Base-by-base conservation (phyloP, 768 basidiomycete genomes). In the Pleurotus pulmonarius region DNA sequence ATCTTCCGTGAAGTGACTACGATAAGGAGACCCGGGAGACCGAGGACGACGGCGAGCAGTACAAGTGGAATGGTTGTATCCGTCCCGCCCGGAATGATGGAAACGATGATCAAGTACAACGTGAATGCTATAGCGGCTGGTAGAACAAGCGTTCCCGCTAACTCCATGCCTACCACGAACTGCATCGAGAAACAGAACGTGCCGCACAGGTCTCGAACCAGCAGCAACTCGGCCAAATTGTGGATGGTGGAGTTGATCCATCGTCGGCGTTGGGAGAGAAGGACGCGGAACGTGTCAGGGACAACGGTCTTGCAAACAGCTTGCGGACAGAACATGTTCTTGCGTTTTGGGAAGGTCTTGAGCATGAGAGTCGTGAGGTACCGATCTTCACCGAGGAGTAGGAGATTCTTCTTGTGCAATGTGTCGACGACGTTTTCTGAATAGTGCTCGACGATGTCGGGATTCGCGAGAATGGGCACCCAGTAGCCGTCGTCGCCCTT, bases 161-260 rank as follows among this genome's bases (percentile, higher is more conserved):
- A 78, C 69, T 99, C 97, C 95, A 99, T 99, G 69, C 90, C 94
- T 37, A 96, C 93, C 62, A 98, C 94, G 67, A 98, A 98, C 77
- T 97, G 95, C 96, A 98, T 98, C 9, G 93, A 95, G 83, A 99
- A 98, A 77, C 97, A 99, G 87, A 98, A 99, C 2, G 95, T 98
- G 46, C 97, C 97, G 63, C 96, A 99, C n/a, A 98, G 84, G 70
- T 99, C 97, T 20, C 95, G 86, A 22, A 99, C 96, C 49, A 98
- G 81, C 29, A 98, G 73, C 57, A 99, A 79, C 68, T 98, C 96
- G n/a, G 90, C 88, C 43, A 98, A 77, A 65, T 99, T 99, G 76
- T 99, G 97, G 39, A 98, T 87, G 0, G 96, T 99, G 56, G 95
- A 98, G 75, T 98, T 99, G 75, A 99, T 99, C 97, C 97, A 99